A percentile compares a stretch with the other conserved stretches of the same genome.
Conservation (phyloP, 805 yeast species). For the Cyberlindnera mrakii region DNA sequence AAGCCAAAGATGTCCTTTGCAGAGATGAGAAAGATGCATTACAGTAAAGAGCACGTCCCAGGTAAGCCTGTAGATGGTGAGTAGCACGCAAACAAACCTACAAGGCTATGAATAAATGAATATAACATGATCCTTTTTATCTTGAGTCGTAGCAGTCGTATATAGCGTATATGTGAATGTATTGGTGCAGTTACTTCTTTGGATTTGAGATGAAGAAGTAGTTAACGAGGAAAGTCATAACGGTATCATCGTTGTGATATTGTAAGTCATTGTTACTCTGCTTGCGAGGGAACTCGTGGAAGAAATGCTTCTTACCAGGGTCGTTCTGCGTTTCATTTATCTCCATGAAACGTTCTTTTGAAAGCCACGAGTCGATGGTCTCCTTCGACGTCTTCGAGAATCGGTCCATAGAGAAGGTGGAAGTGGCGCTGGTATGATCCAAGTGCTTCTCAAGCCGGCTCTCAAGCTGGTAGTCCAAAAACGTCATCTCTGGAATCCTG, state of each 20-base stretch:
- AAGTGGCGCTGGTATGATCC: neutral
- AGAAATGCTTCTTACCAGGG: conserved; percentile 16
- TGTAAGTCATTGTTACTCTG: conserved; percentile 23
- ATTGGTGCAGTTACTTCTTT: too few species aligned
- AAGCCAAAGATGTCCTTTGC: conserved; percentile 34
- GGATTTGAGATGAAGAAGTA: conserved; percentile 17
- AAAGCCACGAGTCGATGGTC: conserved; percentile 1
- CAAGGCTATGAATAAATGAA: too few species aligned
- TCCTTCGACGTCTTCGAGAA: neutral
- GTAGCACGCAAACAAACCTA: too few species aligned
- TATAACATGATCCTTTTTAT: too few species aligned
- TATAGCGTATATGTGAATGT: too few species aligned
- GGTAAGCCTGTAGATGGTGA: too few species aligned
- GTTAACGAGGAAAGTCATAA: conserved; percentile 21
- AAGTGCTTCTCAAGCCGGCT: conserved; percentile 13
- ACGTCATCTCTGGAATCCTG: conserved; percentile 3
- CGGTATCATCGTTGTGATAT: conserved; percentile 24
- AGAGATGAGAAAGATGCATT: conserved; percentile 21
- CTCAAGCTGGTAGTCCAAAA: conserved; percentile 19
- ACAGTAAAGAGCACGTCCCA: conserved; percentile 14
- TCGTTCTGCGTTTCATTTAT: conserved; percentile 12
- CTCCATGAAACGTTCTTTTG: conserved; percentile 12
- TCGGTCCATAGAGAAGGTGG: neutral
- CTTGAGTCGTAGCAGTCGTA: too few species aligned
- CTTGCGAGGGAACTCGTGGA: conserved; percentile 23